phyloP scores from a whole-genome alignment of 331 rosid species.

The Dryas integrifolia region DNA sequence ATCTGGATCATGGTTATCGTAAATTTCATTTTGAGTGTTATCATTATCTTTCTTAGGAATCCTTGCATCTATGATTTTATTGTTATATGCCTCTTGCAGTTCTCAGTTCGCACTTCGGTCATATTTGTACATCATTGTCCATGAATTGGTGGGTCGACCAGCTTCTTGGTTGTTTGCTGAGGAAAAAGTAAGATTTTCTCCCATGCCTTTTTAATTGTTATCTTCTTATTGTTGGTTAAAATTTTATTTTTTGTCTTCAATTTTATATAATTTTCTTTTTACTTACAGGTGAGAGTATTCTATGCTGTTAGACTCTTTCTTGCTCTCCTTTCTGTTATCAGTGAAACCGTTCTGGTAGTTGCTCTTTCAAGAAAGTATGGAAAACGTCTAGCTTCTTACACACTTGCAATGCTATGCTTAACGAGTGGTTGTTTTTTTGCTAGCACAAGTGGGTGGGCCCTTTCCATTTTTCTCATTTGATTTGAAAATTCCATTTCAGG shows the following conservation, averaged over 20 bases:
- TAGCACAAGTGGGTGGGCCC: conserved; percentile 79
- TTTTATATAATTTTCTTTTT: conserved; percentile 10
- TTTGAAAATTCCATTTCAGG: background rate
- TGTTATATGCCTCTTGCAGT: conserved; percentile 51
- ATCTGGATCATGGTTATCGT: background rate
- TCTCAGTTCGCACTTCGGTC: conserved; percentile 97
- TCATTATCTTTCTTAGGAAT: background rate
- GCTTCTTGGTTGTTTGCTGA: conserved; percentile 77
- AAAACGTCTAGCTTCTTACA: conserved; percentile 75
- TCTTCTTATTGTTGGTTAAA: background rate
- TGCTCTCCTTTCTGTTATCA: conserved; percentile 67
- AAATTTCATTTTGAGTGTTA: background rate
- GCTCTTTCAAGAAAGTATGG: conserved; percentile 91
- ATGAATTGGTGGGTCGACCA: conserved; percentile 83
- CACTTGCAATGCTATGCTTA: conserved; percentile 95
- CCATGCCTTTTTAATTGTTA: conserved; percentile 9
- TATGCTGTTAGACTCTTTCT: conserved; percentile 84
- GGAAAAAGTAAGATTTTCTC: conserved; percentile 59
- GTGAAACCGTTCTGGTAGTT: conserved; percentile 81
- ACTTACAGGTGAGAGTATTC: conserved; percentile 80
- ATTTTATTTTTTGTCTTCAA: background rate
- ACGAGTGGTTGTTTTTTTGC: conserved; percentile 96
- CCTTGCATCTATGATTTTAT: background rate
- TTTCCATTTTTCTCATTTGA: background rate
- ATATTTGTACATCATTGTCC: conserved; percentile 78